Evolutionary conservation across 2,329 filamentous ascomycete species (phyloP), one percentile per base, ranked within the genome.

Genomic region (Phymatotrichopsis omnivora): DNA sequence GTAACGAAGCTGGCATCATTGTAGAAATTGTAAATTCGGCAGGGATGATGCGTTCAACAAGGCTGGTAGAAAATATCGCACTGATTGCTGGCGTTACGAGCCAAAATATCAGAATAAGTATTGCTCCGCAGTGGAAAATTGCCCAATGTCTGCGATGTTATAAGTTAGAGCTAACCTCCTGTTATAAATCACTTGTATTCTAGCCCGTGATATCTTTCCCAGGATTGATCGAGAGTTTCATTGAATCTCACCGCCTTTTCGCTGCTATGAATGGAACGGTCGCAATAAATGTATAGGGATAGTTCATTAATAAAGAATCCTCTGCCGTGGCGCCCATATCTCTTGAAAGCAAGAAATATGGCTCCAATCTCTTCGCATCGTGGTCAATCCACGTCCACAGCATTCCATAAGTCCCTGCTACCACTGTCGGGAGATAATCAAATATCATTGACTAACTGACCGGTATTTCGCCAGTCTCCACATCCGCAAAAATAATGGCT

Each of bases 281-380:
- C 11, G 27, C 30, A 8, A 32, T 23, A 4, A 51, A 22, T 4
- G 6, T 29, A 6, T 48, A 51, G 2, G 45, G 39, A 22, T 48
- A 52, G 11, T 42, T 24, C 5, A 49, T 30, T 2, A 51, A 20
- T 7, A 51, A n/a, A 0, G 43, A 54, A 14, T 54, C 37, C 12
- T 38, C 25, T 3, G 38, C 48, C 3, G 28, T 24, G 5, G 31
- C 42, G n/a, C 42, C 52, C 11, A 29, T 32, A 7, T 32, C 31
- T 35, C 19, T 33, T n/a, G 44, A 39, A 5, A 52, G 32, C 33
- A 52, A 39, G 14, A 25, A 52, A 33, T 45, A 52, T 1, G 49
- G 49, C 11, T 52, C 49, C 4, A 52, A 32, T 6, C 48, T 35
- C 7, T 44, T 48, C 24, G 45, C 23, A 25, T 48, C 40, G 24